phyloP scores from a whole-genome alignment of 352 stramenopile species.

The Thalassiosira exigua region DNA sequence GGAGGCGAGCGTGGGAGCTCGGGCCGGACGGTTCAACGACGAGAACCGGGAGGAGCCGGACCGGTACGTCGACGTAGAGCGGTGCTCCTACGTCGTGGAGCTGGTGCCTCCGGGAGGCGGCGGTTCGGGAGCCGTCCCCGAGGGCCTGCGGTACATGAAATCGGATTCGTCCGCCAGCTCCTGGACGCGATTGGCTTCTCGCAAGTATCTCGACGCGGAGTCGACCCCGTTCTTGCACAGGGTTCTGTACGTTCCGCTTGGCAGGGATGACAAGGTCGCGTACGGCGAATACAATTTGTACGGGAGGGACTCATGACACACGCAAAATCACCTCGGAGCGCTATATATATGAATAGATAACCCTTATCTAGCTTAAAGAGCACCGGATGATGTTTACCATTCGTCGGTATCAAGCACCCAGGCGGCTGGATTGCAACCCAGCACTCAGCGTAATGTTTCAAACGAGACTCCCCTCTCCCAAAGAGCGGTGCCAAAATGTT shows the following conservation, averaged over 20 bases:
- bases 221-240: no score
- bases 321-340: no score
- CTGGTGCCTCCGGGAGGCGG: slow-evolving; percentile 43
- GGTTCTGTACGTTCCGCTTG: slow-evolving; percentile 74
- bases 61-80: slow-evolving; percentile 86
- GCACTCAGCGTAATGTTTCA: no score
- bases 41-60: slow-evolving; percentile 90
- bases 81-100: slow-evolving; percentile 92
- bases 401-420: no score
- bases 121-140: slow-evolving; percentile 25
- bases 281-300: slow-evolving; percentile 56
- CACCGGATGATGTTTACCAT: no score
- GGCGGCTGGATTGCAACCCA: no score
- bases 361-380: no score
- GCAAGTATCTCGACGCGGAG: slow-evolving; percentile 70
- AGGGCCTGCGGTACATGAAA: slow-evolving; percentile 49
- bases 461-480: no score
- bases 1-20: slow-evolving; percentile 26
- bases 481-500: no score
- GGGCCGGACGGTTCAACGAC: slow-evolving; percentile 91
- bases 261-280: slow-evolving; percentile 21
- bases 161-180: slow-evolving; percentile 32
- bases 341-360: no score
- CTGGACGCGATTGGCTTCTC: slow-evolving; percentile 53
- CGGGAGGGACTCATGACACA: no score